Evolutionary conservation across 116 monocot species (phyloP).

Genomic region (Posidonia oceanica): DNA sequence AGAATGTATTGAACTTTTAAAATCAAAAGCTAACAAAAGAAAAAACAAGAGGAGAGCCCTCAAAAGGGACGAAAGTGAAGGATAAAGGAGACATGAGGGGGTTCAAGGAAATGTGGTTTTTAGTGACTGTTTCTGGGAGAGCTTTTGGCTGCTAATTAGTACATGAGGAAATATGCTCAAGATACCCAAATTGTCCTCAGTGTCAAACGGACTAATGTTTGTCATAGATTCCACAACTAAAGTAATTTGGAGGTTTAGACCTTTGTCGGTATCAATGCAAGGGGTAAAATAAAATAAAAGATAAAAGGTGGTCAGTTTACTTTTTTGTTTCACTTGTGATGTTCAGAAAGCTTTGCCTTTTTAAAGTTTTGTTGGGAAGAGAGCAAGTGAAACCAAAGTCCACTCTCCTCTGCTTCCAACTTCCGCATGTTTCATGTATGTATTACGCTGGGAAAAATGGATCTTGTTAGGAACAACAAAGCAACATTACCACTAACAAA

Average conservation of each 20-base stretch:
- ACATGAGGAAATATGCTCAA: not conserved
- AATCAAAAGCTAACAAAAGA: slow-evolving; percentile 10
- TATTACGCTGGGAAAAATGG: too few species aligned
- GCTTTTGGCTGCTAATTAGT: slow-evolving; percentile 3
- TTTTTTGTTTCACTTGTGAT: not conserved
- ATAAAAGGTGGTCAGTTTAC: not conserved
- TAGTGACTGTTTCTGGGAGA: slow-evolving; percentile 8
- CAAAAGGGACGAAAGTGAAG: slow-evolving; percentile 62
- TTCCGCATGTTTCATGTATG: not conserved
- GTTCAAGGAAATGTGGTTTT: slow-evolving; percentile 11
- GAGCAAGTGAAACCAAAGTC: slow-evolving; percentile 9
- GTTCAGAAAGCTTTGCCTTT: slow-evolving; percentile 5
- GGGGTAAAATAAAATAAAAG: not conserved
- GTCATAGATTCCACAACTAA: slow-evolving; percentile 36
- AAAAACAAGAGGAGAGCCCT: slow-evolving; percentile 16
- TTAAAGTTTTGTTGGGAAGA: slow-evolving; percentile 3
- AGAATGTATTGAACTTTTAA: slow-evolving; percentile 42
- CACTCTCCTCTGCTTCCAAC: not conserved
- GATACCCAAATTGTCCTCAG: slow-evolving; percentile 37
- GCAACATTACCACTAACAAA: too few species aligned
- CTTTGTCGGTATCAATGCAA: not conserved
- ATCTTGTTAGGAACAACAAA: too few species aligned
- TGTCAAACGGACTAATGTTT: slow-evolving; percentile 34
- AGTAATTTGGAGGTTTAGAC: not conserved
- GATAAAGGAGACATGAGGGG: slow-evolving; percentile 7